A percentile compares a stretch with the other conserved stretches of the same genome.
Conservation (phyloP, 1,139 yeast genomes). For the Suhomyces bolitotheri region DNA sequence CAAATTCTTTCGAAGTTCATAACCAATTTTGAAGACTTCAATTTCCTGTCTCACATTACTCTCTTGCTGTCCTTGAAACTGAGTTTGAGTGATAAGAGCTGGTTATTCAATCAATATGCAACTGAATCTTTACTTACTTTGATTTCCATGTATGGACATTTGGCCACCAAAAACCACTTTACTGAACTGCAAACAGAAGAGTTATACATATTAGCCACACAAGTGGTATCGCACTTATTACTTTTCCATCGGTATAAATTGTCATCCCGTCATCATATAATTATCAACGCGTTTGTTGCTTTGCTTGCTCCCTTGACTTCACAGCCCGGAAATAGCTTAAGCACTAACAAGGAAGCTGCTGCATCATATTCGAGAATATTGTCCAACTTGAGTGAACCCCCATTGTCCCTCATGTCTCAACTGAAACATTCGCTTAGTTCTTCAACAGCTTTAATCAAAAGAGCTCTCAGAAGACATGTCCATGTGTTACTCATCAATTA, state of each 20-base stretch:
- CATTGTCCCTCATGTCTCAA: conserved; percentile 21
- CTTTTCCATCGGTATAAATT: conserved; percentile 71
- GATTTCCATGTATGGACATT: conserved; percentile 20
- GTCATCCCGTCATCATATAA: conserved; percentile 69
- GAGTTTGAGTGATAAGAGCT: conserved; percentile 48
- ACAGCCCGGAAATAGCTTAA: conserved; percentile 16
- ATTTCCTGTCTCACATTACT: conserved; percentile 7
- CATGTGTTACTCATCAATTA: conserved; percentile 62
- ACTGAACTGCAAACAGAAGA: conserved; percentile 14
- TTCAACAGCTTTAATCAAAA: conserved; percentile 54
- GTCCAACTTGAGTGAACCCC: conserved; percentile 73
- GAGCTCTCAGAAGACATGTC: conserved; percentile 60
- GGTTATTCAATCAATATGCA: conserved; percentile 69
- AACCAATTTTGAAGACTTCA: conserved; percentile 9
- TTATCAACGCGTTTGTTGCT: conserved; percentile 49
- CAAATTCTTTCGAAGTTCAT: conserved; percentile 14
- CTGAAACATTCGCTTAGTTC: conserved; percentile 49
- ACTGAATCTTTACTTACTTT: conserved; percentile 54
- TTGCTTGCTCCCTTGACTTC: conserved; percentile 49
- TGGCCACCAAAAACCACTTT: not conserved
- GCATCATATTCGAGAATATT: conserved; percentile 57
- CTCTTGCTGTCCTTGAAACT: conserved; percentile 31
- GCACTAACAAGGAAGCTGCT: conserved; percentile 36
- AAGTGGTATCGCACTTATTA: conserved; percentile 54
- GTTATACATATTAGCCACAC: conserved; percentile 40